Evolutionary conservation across 2,329 filamentous ascomycete genomes (phyloP), one percentile per base, ranked within the genome.

Genomic region (Canariomyces notabilis): DNA sequence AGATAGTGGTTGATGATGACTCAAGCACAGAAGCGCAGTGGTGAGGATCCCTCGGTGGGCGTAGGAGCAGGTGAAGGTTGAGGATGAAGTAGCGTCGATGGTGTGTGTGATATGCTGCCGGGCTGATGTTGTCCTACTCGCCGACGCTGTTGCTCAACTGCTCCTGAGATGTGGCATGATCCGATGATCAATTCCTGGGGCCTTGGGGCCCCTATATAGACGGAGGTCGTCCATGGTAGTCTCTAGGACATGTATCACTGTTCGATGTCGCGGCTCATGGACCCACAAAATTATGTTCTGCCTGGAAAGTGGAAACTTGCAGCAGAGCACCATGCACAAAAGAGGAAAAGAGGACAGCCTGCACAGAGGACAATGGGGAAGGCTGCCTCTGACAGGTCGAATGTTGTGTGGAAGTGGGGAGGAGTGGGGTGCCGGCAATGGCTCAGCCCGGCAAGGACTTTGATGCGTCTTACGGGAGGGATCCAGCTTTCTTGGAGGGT

Each of bases 401-500:
- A 15, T n/a, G n/a, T n/a, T n/a, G n/a, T n/a, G n/a, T n/a, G 9
- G 19, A 6, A 37, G 22, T 34, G 15, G 42, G 20, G 42, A 5
- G 9, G 20, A n/a, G 48, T 39, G 35, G 48, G 48, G 44, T 35
- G 14, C 23, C 42, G 33, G 15, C 35, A 6, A 43, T 50, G 48
- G 48, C 43, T 50, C 48, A 50, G 48, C 38, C 35, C 23, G 44
- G 43, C 33, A 22, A 26, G 47, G 14, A 3, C 7, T 29, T 9
- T 9, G 33, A 6, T 7, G 33, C 3, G 15, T 2, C 21, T 18
- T 42, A 14, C 21, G 26, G 45, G 45, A 48, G 49, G 42, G 42
- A 42, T 22, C 49, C 44, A 45, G 39, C 20, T 39, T 31, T 33
- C n/a, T 42, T 33, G 44, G 38, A 37, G 44, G 34, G 18, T 0